Conservation (phyloP, 176 grass and related monocot genomes). For the Musa schizocarpa region DNA sequence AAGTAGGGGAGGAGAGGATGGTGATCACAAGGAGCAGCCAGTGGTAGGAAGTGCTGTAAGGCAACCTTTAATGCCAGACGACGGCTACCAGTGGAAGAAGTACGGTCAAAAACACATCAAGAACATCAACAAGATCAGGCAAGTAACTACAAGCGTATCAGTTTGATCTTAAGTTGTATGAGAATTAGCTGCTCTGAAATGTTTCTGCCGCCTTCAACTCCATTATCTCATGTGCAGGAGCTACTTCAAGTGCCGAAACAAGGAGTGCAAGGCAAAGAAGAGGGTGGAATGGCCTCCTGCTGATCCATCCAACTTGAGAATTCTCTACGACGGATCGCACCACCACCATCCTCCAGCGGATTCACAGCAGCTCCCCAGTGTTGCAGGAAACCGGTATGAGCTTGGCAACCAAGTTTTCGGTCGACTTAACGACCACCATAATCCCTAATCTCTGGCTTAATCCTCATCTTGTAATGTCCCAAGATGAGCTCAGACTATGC, state of each 20-base stretch:
- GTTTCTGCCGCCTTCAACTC: background rate
- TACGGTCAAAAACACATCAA: conserved; percentile 83
- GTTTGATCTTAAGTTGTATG: background rate
- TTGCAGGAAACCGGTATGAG: conserved; percentile 29
- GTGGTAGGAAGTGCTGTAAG: too few species aligned
- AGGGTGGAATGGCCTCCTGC: conserved; percentile 59
- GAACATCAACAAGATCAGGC: conserved; percentile 65
- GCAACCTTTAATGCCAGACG: conserved; percentile 42
- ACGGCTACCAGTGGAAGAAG: conserved; percentile 81
- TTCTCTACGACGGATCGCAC: conserved; percentile 46
- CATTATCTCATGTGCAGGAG: conserved; percentile 25
- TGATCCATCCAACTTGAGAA: conserved; percentile 23
- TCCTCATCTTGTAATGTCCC: too few species aligned
- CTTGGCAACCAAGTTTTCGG: conserved; percentile 47
- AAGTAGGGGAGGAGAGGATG: conserved; percentile 18
- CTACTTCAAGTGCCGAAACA: conserved; percentile 74
- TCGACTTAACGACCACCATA: background rate
- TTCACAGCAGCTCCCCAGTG: too few species aligned
- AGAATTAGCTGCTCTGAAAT: background rate
- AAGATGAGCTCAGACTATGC: background rate
- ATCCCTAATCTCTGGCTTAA: background rate
- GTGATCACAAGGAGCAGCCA: background rate
- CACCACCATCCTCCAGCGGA: conserved; percentile 25
- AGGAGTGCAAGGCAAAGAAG: conserved; percentile 54
- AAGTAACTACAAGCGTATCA: background rate